Percentiles rank a stretch among this genome's conserved stretches.
These are phyloP conservation scores for Fonsecaea erecta DNA, from an alignment of 2,329 filamentous ascomycete genomes.

Conservation along the genomic window DNA sequence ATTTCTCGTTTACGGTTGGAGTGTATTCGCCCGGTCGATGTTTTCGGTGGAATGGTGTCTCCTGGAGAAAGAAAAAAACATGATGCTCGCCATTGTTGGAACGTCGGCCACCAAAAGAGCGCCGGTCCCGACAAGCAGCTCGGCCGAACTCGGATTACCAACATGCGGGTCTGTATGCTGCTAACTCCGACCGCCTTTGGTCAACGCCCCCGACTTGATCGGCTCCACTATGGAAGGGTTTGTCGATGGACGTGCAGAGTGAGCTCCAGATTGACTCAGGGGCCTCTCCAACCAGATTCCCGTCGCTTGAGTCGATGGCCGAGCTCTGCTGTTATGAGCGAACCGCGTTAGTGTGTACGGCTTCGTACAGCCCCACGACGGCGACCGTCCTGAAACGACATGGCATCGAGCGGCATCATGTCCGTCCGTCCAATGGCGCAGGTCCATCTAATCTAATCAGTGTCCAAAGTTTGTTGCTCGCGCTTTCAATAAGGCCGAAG, in stretches of 20 bases:
- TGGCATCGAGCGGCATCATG: not conserved
- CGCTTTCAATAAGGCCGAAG: conserved; percentile 16
- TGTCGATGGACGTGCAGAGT: not conserved
- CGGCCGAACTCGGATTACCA: not conserved
- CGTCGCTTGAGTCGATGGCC: not conserved
- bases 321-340: not conserved
- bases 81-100: too few species aligned
- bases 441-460: not conserved
- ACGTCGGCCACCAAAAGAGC: not conserved
- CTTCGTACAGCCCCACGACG: not conserved
- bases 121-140: too few species aligned
- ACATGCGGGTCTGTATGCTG: not conserved
- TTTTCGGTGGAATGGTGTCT: too few species aligned
- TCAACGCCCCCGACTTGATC: too few species aligned
- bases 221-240: not conserved
- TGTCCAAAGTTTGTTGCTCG: not conserved
- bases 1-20: not conserved
- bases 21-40: not conserved
- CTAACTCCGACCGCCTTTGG: not conserved
- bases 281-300: not conserved
- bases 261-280: too few species aligned
- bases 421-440: not conserved
- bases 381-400: not conserved
- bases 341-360: not conserved
- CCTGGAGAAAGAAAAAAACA: too few species aligned